phyloP scores from a whole-genome alignment of 2,329 filamentous ascomycete species.

The Emmonsia crescens region DNA sequence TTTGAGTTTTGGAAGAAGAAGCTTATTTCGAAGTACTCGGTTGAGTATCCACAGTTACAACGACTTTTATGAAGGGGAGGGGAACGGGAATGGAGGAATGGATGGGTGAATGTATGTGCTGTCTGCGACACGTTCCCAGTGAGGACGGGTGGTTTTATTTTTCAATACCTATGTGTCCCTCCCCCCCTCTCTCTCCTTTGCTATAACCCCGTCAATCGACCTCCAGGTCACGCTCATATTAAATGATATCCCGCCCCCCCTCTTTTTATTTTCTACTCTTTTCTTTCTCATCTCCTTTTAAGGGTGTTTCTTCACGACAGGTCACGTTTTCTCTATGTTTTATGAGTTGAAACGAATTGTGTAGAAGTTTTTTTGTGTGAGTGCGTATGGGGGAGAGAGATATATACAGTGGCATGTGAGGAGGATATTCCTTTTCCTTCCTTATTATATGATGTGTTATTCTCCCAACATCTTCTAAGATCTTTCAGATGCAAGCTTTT shows the following conservation, averaged over 20 bases:
- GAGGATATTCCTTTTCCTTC: background rate
- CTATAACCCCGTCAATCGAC: background rate
- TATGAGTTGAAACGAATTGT: background rate
- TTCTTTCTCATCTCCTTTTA: background rate
- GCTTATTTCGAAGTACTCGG: background rate
- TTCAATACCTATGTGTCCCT: background rate
- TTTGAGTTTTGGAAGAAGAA: constrained; percentile 3
- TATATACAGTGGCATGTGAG: background rate
- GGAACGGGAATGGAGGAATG: background rate
- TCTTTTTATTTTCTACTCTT: background rate
- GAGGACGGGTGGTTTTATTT: background rate
- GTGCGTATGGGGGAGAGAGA: background rate
- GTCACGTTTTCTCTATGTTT: background rate
- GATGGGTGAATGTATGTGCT: background rate
- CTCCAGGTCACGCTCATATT: background rate
- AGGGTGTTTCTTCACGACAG: background rate
- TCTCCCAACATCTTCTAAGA: background rate
- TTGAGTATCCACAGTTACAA: constrained; percentile 3
- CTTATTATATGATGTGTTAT: background rate
- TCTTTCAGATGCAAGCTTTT: too few species aligned
- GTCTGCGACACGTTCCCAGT: too few species aligned
- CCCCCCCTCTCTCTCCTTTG: background rate
- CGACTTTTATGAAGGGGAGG: background rate
- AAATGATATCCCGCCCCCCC: background rate
- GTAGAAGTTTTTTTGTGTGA: background rate